Evolutionary conservation across 768 basidiomycete species (phyloP).

Genomic region (Flagelloscypha sp.): DNA sequence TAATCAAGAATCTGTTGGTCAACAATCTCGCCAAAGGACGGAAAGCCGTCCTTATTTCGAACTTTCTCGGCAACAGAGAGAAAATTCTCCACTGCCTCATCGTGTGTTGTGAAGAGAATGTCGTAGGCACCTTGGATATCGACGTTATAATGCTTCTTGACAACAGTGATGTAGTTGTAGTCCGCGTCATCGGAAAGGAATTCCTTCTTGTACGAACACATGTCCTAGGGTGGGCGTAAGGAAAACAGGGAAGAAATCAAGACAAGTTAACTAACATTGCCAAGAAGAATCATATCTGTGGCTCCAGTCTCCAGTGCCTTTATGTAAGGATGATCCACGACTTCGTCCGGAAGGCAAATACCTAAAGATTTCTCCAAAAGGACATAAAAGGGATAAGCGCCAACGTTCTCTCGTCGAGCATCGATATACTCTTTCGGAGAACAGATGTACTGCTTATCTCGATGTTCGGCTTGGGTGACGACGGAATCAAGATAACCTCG

Average conservation of each 20-base stretch:
- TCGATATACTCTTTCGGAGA: slow-evolving; percentile 12
- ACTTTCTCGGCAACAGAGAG: no score
- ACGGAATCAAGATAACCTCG: slow-evolving; percentile 13
- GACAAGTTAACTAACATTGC: slow-evolving; percentile 9
- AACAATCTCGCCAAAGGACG: slow-evolving; percentile 11
- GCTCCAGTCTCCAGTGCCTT: slow-evolving; percentile 8
- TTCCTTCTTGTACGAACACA: slow-evolving; percentile 15
- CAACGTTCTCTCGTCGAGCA: slow-evolving; percentile 13
- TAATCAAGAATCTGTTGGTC: slow-evolving; percentile 11
- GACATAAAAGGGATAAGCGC: slow-evolving; percentile 11
- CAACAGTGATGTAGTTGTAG: slow-evolving; percentile 16
- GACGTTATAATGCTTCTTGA: slow-evolving; percentile 12
- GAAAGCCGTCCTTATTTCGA: slow-evolving; percentile 6
- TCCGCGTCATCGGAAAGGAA: slow-evolving; percentile 11
- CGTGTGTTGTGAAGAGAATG: slow-evolving; percentile 9
- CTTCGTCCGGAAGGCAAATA: slow-evolving; percentile 16
- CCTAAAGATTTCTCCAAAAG: slow-evolving; percentile 14
- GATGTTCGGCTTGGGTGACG: slow-evolving; percentile 13
- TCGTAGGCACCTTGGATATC: slow-evolving; percentile 12
- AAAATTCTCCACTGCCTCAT: slow-evolving; percentile 5
- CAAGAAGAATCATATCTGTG: slow-evolving; percentile 12
- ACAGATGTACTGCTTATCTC: slow-evolving; percentile 6
- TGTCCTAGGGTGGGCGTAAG: slow-evolving; percentile 9
- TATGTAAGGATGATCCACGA: slow-evolving; percentile 14
- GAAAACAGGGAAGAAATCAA: not conserved